Base-by-base conservation (phyloP, 2,329 filamentous ascomycete species). In the Cadophora sp. region DNA sequence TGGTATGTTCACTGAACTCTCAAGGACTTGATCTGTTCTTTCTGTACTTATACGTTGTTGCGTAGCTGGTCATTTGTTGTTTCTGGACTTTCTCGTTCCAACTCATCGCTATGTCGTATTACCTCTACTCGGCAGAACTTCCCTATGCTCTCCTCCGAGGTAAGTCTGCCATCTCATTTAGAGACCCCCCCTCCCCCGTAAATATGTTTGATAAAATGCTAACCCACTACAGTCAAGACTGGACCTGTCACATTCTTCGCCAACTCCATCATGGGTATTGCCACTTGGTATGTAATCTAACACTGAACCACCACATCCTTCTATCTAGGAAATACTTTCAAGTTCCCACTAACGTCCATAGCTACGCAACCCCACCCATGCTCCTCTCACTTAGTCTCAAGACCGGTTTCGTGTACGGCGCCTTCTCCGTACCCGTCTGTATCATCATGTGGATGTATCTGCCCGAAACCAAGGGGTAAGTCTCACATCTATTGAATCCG, bases 391-490 rank as follows among this genome's bases (percentile, higher is more conserved):
- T 56, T 14, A 56, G 53, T 56, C 53, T 56, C 27, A 56, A 56
- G 22, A 56, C 53, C 14, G 53, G 53, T 11, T 56, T 56, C 20
- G 53, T 56, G 30, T 56, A 56, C 30, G 53, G 53, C 7, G 53
- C 53, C 1, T 56, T 56, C 36, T 56, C 30, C 18, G 7, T 58
- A 20, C 53, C 53, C 4, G 14, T 58, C 7, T 58, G 53, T 27
- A 58, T 58, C 53, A 39, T 58, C 53, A 58, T 58, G 53, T 58
- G 53, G 53, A 8, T 58, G 6, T 58, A 58, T 27, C 30, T 58
- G 18, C 59, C 59, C 33, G 59, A 62, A 18, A 62, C 45, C 20
- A 62, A 51, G 30, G 45, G 45, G 59, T 62, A 53, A 51, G 59
- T 50, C 47, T 30, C 9, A 27, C 22, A 5, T n/a, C 41, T 13